Evolutionary conservation across 139 green algal genomes (phyloP).

Genomic region (Desmodesmus armatus): DNA sequence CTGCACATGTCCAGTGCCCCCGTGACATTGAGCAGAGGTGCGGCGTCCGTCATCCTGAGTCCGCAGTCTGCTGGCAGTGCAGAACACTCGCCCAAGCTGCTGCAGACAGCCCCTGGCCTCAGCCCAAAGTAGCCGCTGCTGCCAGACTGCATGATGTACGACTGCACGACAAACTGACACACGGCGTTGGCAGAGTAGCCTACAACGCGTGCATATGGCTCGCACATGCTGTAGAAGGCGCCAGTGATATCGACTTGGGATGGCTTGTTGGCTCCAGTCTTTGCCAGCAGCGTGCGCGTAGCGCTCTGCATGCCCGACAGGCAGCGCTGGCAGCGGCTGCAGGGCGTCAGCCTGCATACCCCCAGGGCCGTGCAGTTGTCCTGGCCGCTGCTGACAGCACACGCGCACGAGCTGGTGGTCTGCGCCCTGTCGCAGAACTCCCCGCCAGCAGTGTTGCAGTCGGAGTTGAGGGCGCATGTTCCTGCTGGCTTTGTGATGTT

Average conservation of each 20-base stretch:
- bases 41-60: not conserved
- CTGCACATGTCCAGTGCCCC: not conserved
- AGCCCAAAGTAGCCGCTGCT: constrained; percentile 9
- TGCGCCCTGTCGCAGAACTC: not conserved
- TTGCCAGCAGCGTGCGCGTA: not conserved
- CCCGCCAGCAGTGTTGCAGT: not conserved
- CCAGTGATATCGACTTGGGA: not conserved
- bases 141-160: no score
- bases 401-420: not conserved
- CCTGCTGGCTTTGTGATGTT: not conserved
- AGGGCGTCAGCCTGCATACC: not conserved
- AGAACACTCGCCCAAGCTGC: no score
- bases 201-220: not conserved
- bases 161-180: not conserved
- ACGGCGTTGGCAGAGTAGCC: not conserved
- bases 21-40: not conserved
- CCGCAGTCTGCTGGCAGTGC: not conserved
- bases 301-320: not conserved
- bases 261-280: not conserved
- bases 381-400: not conserved
- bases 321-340: constrained; percentile 5
- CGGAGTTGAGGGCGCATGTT: not conserved
- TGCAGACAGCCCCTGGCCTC: not conserved
- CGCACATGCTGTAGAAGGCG: not conserved
- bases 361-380: not conserved